phyloP scores from a whole-genome alignment of 495 filamentous ascomycete genomes.

The Hapsidospora chrysogenum region DNA sequence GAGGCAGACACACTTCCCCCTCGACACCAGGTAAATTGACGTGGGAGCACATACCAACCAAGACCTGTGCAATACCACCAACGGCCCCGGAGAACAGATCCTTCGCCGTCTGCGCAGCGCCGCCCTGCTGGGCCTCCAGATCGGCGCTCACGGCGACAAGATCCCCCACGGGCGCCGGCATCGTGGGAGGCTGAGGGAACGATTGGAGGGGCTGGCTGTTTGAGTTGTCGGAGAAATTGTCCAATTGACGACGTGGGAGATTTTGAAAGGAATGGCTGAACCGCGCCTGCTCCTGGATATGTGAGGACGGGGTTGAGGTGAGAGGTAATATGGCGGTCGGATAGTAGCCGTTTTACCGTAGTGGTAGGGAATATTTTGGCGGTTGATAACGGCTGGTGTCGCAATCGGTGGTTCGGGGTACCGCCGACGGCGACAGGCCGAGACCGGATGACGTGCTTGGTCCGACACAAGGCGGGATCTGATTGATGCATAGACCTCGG shows the following conservation, averaged over 20 bases:
- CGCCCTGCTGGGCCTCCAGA: conserved; percentile 5
- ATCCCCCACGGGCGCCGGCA: not conserved
- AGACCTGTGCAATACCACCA: conserved; percentile 84
- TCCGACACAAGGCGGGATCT: no score
- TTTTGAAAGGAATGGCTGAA: no score
- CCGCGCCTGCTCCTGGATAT: not conserved
- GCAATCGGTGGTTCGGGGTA: not conserved
- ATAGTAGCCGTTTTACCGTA: not conserved
- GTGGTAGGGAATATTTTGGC: no score
- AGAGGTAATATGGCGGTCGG: not conserved
- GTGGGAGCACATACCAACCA: conserved; percentile 54
- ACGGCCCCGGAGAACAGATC: conserved; percentile 83
- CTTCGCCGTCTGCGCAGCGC: conserved; percentile 49
- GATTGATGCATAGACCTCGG: no score
- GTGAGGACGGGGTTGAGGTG: not conserved
- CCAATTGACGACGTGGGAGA: no score
- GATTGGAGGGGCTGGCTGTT: no score
- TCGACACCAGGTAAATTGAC: not conserved
- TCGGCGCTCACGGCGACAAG: not conserved
- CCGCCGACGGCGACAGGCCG: not conserved
- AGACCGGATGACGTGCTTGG: not conserved
- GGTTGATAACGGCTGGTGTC: no score
- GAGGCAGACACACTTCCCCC: not conserved
- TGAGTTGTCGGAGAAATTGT: no score
- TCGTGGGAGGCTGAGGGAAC: not conserved